Evolutionary conservation across 768 basidiomycete genomes (phyloP), one percentile per base, ranked within the genome.

Genomic region (Harrya chromipes): DNA sequence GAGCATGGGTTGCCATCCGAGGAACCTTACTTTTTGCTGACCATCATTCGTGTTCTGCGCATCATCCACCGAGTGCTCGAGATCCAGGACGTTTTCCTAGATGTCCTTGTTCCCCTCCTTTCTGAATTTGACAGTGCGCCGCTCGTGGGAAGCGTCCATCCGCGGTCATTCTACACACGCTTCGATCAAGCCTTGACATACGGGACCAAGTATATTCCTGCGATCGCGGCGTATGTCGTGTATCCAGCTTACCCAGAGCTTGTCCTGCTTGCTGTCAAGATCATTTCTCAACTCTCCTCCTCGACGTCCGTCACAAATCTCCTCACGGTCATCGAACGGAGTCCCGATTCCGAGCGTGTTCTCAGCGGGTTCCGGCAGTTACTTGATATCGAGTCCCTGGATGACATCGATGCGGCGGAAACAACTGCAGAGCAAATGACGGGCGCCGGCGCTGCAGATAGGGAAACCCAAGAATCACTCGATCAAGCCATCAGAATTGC

Each of bases 31-130:
- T 90, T 90, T 71, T 76, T 78, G 29, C 78, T 77, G 40, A 88
- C 89, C 4, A 86, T 97, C 54, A 72, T 84, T 17, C 87, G 93
- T 13, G 81, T 90, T 7, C 74, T 98, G 31, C 76, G 94, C 46
- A 90, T 95, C 54, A 75, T 91, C 14, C 80, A 84, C 53, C 84
- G 92, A 1, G 78, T 88, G 0, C 72, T 97, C 49, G 89, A 93
- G 54, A 78, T 92, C 23, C 94, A 98, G 62, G 84, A 88, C 43
- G 79, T 92, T 47, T 97, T 94, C 74, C 75, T 94, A 36, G 93
- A 97, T 47, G 84, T 94, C 20, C 79, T 95, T 42, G 71, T 95
- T 4, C 91, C 92, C 2, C 70, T 87, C 19, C 77, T 94, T 8
- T 72, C 80, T 17, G 85, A 91, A 47, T 74, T 83, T 49, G 81